Evolutionary conservation across 1,284 basidiomycete genomes (phyloP).

Genomic region (Psilocybe mexicana): DNA sequence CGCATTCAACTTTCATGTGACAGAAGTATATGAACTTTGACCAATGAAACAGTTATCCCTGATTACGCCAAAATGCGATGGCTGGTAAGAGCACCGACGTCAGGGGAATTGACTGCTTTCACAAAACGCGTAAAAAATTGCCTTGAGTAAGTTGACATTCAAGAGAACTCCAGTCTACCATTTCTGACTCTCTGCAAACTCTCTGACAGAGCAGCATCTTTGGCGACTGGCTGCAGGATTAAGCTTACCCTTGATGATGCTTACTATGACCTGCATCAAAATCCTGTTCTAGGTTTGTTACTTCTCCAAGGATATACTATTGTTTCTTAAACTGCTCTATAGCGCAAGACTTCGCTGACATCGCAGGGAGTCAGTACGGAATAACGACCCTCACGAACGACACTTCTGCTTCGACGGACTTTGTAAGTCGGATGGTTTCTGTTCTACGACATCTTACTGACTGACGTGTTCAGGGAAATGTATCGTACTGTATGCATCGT

Average conservation of each 20-base stretch:
- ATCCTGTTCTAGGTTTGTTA: conserved; percentile 53
- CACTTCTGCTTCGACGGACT: conserved; percentile 64
- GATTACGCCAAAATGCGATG: conserved; percentile 72
- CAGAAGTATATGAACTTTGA: conserved; percentile 1
- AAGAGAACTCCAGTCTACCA: neutral
- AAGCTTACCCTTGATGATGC: conserved; percentile 42
- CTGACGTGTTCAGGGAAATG: conserved; percentile 53
- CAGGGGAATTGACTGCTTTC: conserved; percentile 51
- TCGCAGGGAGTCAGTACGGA: conserved; percentile 42
- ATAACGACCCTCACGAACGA: conserved; percentile 28
- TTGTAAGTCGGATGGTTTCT: conserved; percentile 43
- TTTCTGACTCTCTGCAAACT: conserved; percentile 6
- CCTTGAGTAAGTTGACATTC: conserved; percentile 47
- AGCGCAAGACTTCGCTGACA: conserved; percentile 49
- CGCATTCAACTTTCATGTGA: neutral
- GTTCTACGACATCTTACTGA: neutral
- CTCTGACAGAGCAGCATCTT: conserved; percentile 59
- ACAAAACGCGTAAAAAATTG: conserved; percentile 54
- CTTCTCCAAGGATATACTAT: neutral
- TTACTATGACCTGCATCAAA: conserved; percentile 65
- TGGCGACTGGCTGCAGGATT: conserved; percentile 68
- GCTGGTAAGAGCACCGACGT: conserved; percentile 65
- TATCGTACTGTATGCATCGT: conserved; percentile 55
- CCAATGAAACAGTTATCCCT: conserved; percentile 64
- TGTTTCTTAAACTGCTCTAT: conserved; percentile 1